These are phyloP conservation scores for Neofusicoccum laricinum DNA, from an alignment of 2,329 filamentous ascomycete genomes.

Conservation along the genomic window DNA sequence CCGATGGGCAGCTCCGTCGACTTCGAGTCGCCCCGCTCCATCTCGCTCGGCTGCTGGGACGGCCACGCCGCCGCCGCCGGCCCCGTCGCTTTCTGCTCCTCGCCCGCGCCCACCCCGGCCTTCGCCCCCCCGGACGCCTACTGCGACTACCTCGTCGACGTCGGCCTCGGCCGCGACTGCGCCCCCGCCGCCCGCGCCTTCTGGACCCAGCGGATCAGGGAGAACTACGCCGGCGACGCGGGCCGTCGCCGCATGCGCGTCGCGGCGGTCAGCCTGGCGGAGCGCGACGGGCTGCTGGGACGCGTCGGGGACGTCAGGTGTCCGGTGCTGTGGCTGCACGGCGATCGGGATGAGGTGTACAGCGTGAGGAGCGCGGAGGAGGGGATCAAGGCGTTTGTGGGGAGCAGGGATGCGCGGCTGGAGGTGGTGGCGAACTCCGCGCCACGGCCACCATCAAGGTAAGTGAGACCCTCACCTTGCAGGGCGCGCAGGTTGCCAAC, in stretches of 20 bases:
- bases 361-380: conserved; percentile 42
- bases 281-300: conserved; percentile 48
- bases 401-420: conserved; percentile 42
- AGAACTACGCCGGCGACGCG: conserved; percentile 49
- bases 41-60: conserved; percentile 50
- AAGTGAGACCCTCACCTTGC: too few species aligned
- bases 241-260: conserved; percentile 47
- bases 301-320: conserved; percentile 48
- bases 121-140: conserved; percentile 44
- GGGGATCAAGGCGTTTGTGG: conserved; percentile 49
- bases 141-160: conserved; percentile 45
- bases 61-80: conserved; percentile 24
- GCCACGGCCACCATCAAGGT: too few species aligned
- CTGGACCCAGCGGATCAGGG: conserved; percentile 45
- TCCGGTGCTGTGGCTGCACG: conserved; percentile 52
- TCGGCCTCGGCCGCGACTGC: conserved; percentile 46
- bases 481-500: too few species aligned
- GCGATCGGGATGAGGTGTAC: conserved; percentile 41
- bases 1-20: conserved; percentile 54
- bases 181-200: conserved; percentile 37
- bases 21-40: conserved; percentile 44
- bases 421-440: too few species aligned
- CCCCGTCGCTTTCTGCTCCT: conserved; percentile 39
- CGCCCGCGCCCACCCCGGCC: conserved; percentile 35
- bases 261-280: conserved; percentile 49